Base-by-base conservation (phyloP, 495 filamentous ascomycete species). In the Penicillium soppii region DNA sequence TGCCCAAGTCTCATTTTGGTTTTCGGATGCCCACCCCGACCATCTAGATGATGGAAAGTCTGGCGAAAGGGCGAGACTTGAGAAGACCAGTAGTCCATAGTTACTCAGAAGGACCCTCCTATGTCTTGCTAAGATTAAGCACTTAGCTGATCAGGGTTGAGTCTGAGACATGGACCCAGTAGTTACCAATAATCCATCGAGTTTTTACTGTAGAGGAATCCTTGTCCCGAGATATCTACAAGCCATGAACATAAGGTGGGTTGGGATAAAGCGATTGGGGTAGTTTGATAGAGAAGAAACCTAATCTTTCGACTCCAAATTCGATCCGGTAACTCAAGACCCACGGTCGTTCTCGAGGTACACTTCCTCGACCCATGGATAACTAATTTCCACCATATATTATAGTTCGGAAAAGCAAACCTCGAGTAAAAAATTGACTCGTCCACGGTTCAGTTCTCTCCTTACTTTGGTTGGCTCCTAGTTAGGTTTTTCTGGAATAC, bases 341-440 rank as follows among this genome's bases (percentile, higher is more conserved):
- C 61, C 61, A 64, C 54, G 58, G 58, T 51, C 32, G 35, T 26
- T 19, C 25, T 51, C 41, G 49, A 61, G 52, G 52, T 45, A 57
- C 57, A 27, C 29, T 15, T 7, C 4, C 15, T 37, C 2, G 50
- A 61, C 29, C 61, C 61, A 54, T 61, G 58, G 58, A 26, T 39
- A 46, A 30, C 5, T n/a, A 19, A 27, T 20, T 20, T 25, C 43
- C 53, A 40, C 61, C 52, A 33, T 45, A 61, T n/a, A n/a, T n/a
- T n/a, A n/a, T n/a, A n/a, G n/a, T 54, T 23, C 35, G 52, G 49
- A 26, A 10, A 15, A 10, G 12, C 8, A 27, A n/a, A 13, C 7
- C 21, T 10, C 22, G 0, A 36, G 15, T 21, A 15, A 26, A 47
- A 39, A 38, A 15, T 50, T 9, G 19, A 22, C 3, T 13, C 15